Percentiles rank a stretch among this genome's conserved stretches.
Evolutionary conservation across 495 filamentous ascomycete genomes (phyloP).

Genomic region (Xylaria acuta): DNA sequence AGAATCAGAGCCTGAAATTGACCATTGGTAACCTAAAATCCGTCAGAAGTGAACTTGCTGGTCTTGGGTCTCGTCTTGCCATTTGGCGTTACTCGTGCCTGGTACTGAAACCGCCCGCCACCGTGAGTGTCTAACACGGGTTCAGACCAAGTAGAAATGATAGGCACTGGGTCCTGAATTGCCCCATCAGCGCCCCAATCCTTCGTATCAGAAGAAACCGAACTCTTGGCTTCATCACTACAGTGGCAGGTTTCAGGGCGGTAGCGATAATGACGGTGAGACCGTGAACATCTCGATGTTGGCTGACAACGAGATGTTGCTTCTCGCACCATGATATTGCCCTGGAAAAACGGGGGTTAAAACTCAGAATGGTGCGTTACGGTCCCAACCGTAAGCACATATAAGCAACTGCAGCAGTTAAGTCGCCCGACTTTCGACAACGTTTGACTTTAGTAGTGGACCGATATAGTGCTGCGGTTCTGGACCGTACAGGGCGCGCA

Average conservation of each 20-base stretch:
- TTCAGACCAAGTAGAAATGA: slow-evolving; percentile 4
- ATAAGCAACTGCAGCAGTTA: background rate
- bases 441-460: background rate
- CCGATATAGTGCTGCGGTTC: background rate
- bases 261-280: background rate
- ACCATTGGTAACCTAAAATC: background rate
- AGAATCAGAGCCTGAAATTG: slow-evolving; percentile 2
- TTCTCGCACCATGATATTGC: background rate
- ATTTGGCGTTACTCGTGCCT: background rate
- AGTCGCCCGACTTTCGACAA: background rate
- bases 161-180: background rate
- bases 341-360: background rate
- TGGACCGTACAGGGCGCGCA: background rate
- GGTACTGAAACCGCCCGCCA: slow-evolving; percentile 1
- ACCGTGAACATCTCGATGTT: background rate
- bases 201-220: background rate
- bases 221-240: background rate
- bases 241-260: background rate
- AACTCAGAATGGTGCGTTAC: background rate
- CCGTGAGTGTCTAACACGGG: slow-evolving; percentile 4
- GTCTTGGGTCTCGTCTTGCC: background rate
- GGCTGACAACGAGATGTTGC: background rate
- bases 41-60: background rate
- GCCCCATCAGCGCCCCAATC: background rate
- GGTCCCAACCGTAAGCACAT: background rate